Evolutionary conservation across 208 protist species (phyloP), one percentile per base, ranked within the genome.

Genomic region (Leishmania tarentolae): DNA sequence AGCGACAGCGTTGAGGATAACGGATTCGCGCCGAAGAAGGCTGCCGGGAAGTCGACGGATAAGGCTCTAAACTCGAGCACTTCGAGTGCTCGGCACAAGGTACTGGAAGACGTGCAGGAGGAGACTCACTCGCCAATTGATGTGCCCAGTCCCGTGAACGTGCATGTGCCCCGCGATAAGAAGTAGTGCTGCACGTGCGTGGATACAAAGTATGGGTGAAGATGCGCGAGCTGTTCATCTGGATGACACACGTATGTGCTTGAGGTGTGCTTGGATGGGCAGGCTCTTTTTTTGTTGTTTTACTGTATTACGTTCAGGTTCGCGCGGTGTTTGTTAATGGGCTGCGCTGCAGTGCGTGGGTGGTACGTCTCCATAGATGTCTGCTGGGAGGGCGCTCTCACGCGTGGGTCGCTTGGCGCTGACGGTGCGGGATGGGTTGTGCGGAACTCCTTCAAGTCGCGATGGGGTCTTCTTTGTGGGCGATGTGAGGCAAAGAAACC

Each of bases 1-100:
- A 31, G 4, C 5, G 82, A 82, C 72, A 82, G 71, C 75, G 76
- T 72, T 21, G 72, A 86, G 11, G 81, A 79, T 57, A 52, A 71
- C 50, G 79, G 37, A 61, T 72, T 59, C 68, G 72, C 57, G 72
- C 66, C 75, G 78, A 81, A 81, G 53, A 37, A 75, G 65, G 44
- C 35, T 46, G 42, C 75, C 21, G n/a, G 35, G 75, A 78, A 78
- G 75, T 50, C 75, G 68, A 13, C 42, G 46, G 46, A 47, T 2
- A 47, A 47, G 46, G 46, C 46, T 47, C 46, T 47, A 8, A 47
- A 47, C 46, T 47, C 46, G 13, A 57, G 53, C 53, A 19, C 11
- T 17, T 28, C 13, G 9, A 57, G 53, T 4, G 13, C 53, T 11
- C 11, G 17, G 53, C 19, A 17, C 53, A 57, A 57, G 19, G 53